These are phyloP conservation scores for Somion occarium DNA, from an alignment of 1,284 basidiomycete species.

Conservation along the genomic window DNA sequence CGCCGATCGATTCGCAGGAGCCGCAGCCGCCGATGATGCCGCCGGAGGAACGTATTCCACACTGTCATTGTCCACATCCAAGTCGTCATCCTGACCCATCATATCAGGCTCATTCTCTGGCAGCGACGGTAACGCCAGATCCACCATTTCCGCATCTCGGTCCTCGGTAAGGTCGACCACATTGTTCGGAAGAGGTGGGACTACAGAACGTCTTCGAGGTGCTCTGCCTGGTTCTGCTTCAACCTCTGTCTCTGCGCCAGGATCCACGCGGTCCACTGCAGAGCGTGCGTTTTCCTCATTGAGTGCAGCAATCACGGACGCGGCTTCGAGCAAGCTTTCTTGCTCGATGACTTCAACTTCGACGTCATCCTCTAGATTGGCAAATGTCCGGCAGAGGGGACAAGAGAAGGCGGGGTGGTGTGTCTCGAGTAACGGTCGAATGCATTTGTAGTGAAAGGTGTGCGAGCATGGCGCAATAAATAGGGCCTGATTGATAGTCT, in stretches of 20 bases:
- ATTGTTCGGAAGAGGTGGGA: slow-evolving; percentile 1
- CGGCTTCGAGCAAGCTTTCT: slow-evolving; percentile 27
- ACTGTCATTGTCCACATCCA: slow-evolving; percentile 15
- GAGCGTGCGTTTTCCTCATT: neutral
- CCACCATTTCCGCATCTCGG: slow-evolving; percentile 28
- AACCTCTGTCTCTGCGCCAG: slow-evolving; percentile 54
- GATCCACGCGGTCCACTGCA: slow-evolving; percentile 25
- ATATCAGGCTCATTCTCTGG: slow-evolving; percentile 23
- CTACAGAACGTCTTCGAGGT: slow-evolving; percentile 2
- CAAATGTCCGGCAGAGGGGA: slow-evolving; percentile 90
- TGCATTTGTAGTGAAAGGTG: slow-evolving; percentile 98
- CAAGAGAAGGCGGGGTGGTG: slow-evolving; percentile 96
- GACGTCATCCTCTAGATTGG: slow-evolving; percentile 94
- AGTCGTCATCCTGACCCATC: slow-evolving; percentile 16
- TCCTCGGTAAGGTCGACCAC: slow-evolving; percentile 22
- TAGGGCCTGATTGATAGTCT: slow-evolving; percentile 92
- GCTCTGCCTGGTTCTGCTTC: slow-evolving; percentile 25
- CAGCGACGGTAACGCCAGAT: slow-evolving; percentile 25
- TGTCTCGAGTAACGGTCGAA: slow-evolving; percentile 81
- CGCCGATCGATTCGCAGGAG: slow-evolving; percentile 13
- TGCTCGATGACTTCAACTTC: slow-evolving; percentile 79
- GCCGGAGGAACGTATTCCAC: slow-evolving; percentile 6
- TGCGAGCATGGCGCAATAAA: slow-evolving; percentile 98
- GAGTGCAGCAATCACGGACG: slow-evolving; percentile 12
- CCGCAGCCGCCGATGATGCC: neutral